phyloP scores from a whole-genome alignment of 225 moss, liverwort and hornwort species.

The Physcomitrellopsis africana region DNA sequence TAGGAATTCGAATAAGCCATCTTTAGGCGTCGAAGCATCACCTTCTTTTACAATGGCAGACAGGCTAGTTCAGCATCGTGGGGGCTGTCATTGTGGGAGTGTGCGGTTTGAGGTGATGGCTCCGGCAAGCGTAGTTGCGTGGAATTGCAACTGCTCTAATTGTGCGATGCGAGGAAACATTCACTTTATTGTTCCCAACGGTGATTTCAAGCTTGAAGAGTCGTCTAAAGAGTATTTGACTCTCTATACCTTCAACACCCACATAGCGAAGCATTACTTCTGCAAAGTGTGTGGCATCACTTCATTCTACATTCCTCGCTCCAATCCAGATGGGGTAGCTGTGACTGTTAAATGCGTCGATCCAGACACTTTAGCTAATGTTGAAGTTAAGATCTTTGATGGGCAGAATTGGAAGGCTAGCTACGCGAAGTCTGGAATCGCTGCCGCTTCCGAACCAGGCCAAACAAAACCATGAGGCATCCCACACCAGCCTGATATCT shows the following conservation, averaged over 20 bases:
- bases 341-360: conserved; percentile 70
- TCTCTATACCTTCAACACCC: conserved; percentile 75
- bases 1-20: neutral
- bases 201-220: conserved; percentile 65
- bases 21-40: neutral
- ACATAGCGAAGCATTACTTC: conserved; percentile 79
- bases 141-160: conserved; percentile 81
- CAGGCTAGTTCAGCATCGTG: conserved; percentile 46
- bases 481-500: too few relatives aligned
- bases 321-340: conserved; percentile 74
- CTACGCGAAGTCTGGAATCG: conserved; percentile 44
- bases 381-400: conserved; percentile 54
- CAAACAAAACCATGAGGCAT: conserved; percentile 20
- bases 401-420: conserved; percentile 67
- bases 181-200: conserved; percentile 63
- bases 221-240: conserved; percentile 63
- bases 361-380: conserved; percentile 53
- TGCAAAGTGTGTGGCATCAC: conserved; percentile 83
- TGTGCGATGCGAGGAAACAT: conserved; percentile 71
- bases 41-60: conserved; percentile 24
- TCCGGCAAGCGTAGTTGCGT: conserved; percentile 54
- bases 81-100: conserved; percentile 81
- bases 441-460: conserved; percentile 44
- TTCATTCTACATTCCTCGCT: conserved; percentile 76
- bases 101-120: conserved; percentile 75